Evolutionary conservation across 768 basidiomycete species (phyloP), one percentile per base, ranked within the genome.

Genomic region (Suillus spraguei): DNA sequence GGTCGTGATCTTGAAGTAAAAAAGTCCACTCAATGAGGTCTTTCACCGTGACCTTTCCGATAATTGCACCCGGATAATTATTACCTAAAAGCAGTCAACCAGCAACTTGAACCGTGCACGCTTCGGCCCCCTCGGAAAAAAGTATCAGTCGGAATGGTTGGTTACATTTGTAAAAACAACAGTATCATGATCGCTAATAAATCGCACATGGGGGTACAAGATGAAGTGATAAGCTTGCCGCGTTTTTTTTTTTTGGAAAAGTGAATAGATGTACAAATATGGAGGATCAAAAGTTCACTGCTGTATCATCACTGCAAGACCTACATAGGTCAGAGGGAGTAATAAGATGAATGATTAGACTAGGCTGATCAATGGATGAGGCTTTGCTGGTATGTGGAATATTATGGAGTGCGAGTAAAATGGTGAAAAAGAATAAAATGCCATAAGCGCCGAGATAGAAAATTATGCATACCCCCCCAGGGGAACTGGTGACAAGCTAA

Each of bases 331-430:
- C 67, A 65, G 60, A 49, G 22, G 44, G 59, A 66, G 50, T 32
- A 62, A 67, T 70, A 75, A 73, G 65, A 67, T 72, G 72, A 24
- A 67, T 63, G 68, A 63, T 64, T 76, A 75, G 60, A 72, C 63
- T 74, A 76, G 67, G 65, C 60, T 70, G 63, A 62, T 62, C 65
- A 75, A 68, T 56, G 24, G 39, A 32, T 41, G 39, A 58, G 39
- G 28, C 11, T 41, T 58, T 73, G 69, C 70, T 68, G 61, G 63
- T 76, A 60, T 58, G 63, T 73, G 75, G 72, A 72, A 76, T 72
- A 68, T 67, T 64, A 50, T 64, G 64, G 59, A 41, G 68, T 60
- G 65, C 62, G 53, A 63, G 59, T 49, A 60, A 66, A 58, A 64
- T 67, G 60, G 62, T 65, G 66, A 49, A 46, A 68, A 68, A 53